Conservation (phyloP, 192 early-diverging fungal genomes). For the Coemansia sp. region DNA sequence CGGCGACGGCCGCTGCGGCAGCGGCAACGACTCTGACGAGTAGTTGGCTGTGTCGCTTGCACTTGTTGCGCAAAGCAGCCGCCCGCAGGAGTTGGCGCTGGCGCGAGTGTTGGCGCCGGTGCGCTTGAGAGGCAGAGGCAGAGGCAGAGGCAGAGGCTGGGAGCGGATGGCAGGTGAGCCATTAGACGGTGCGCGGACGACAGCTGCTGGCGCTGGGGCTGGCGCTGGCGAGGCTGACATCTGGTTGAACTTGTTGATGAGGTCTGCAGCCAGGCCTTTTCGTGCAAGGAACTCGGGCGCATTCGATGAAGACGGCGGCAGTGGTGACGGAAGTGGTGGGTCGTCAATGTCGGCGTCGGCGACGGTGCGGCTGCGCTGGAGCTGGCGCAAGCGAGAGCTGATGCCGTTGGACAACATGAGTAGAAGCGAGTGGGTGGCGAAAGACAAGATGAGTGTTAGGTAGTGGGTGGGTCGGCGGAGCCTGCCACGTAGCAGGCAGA, state of each 20-base stretch:
- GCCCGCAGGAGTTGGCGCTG: not conserved
- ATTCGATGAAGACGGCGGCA: not conserved
- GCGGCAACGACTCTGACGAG: no score
- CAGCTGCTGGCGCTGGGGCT: not conserved
- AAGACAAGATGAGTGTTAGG: not conserved
- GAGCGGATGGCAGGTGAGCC: not conserved
- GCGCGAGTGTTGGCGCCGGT: not conserved
- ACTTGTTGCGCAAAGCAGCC: not conserved
- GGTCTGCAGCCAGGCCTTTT: conserved; percentile 44
- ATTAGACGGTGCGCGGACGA: not conserved
- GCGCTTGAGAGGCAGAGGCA: not conserved
- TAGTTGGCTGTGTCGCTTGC: not conserved
- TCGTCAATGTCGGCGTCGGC: not conserved
- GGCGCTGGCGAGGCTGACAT: conserved; percentile 9
- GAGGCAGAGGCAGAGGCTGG: not conserved
- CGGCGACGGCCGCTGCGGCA: conserved; percentile 18
- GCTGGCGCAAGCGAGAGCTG: conserved; percentile 40
- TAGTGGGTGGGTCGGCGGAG: not conserved
- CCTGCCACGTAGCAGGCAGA: conserved; percentile 2
- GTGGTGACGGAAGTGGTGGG: not conserved
- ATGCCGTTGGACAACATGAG: conserved; percentile 38
- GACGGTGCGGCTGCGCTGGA: not conserved
- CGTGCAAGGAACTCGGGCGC: conserved; percentile 11
- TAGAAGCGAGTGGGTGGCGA: not conserved
- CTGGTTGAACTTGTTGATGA: conserved; percentile 53